phyloP scores from a whole-genome alignment of 305 asterid species.

The Fraxinus sp. region DNA sequence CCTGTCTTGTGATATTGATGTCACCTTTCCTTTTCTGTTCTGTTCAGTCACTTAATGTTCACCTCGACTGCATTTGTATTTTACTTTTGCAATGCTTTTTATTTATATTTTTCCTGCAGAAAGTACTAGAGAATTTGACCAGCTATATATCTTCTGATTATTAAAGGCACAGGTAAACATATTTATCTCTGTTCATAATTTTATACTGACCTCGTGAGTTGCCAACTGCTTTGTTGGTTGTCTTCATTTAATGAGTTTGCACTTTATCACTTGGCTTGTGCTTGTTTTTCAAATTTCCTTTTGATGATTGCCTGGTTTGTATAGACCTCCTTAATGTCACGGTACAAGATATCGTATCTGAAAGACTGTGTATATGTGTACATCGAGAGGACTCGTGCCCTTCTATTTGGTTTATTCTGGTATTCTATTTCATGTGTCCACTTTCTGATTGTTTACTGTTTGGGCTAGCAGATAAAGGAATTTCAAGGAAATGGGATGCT shows the following conservation, averaged over 20 bases:
- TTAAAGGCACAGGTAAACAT: conserved; percentile 42
- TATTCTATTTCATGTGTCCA: background rate
- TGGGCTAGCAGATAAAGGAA: conserved; percentile 28
- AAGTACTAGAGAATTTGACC: conserved; percentile 37
- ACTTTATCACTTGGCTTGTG: conserved; percentile 29
- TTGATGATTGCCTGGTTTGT: conserved; percentile 27
- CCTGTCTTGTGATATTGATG: conserved; percentile 59
- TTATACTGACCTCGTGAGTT: conserved; percentile 50
- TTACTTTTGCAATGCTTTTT: conserved; percentile 16
- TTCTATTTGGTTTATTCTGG: background rate
- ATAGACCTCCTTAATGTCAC: conserved; percentile 9
- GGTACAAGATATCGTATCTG: conserved; percentile 15
- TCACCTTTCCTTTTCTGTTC: conserved; percentile 18
- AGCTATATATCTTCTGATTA: conserved; percentile 38
- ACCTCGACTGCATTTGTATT: conserved; percentile 23
- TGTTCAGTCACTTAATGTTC: background rate
- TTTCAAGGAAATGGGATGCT: conserved; percentile 55
- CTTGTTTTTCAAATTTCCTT: conserved; percentile 30
- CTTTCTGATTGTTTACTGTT: background rate
- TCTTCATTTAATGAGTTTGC: conserved; percentile 44
- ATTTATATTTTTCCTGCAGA: conserved; percentile 40
- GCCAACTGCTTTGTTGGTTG: conserved; percentile 62
- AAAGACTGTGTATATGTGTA: conserved; percentile 5
- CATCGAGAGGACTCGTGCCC: conserved; percentile 4
- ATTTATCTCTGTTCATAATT: conserved; percentile 26